Base-by-base conservation (phyloP, 1,139 yeast species). In the Wickerhamiella pararugosa region DNA sequence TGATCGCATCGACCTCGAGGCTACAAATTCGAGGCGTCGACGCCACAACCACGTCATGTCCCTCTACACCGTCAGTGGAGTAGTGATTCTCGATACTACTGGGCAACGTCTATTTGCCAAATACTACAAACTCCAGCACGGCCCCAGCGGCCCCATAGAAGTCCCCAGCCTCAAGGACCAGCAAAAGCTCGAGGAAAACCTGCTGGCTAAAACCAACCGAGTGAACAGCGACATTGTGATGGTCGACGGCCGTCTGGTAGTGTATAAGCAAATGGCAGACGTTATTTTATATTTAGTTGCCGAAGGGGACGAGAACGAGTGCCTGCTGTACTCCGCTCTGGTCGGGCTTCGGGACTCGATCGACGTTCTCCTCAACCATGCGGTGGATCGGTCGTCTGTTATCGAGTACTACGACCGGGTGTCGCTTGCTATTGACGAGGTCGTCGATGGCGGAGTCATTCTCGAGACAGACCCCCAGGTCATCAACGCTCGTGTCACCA, bases 381-480 rank as follows among this genome's bases (percentile, higher is more conserved):
- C 81, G 27, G 67, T 87, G 50, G 97, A 90, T 61, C 82, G 79
- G 61, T 70, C 76, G 49, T 73, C 90, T 3, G 65, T 90, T 39
- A 71, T 79, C 54, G 94, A 83, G 51, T 75, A 80, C 59, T 90
- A 79, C 58, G 99, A 90, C 61, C 68, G 83, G 67, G 79, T 86
- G 40, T 70, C 83, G 40, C 71, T 90, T 59, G 84, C 93, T 7
- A 72, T 87, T 39, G 98, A 90, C 60, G 98, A 90, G 63, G 73
- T 93, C 25, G 69, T 90, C 44, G 98, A 90, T 59, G 56, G 59
- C 48, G 95, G 97, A 27, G 76, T 90, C 50, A 77, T 92, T 48
- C 70, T 92, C 52, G 97, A 90, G 62, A 79, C 86, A 34, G 97
- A 90, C 56, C 77, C 94, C 3, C 75, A 79, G 36, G 76, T 84